Evolutionary conservation across 1,284 basidiomycete species (phyloP).

Genomic region (Gymnopus androsaceus): DNA sequence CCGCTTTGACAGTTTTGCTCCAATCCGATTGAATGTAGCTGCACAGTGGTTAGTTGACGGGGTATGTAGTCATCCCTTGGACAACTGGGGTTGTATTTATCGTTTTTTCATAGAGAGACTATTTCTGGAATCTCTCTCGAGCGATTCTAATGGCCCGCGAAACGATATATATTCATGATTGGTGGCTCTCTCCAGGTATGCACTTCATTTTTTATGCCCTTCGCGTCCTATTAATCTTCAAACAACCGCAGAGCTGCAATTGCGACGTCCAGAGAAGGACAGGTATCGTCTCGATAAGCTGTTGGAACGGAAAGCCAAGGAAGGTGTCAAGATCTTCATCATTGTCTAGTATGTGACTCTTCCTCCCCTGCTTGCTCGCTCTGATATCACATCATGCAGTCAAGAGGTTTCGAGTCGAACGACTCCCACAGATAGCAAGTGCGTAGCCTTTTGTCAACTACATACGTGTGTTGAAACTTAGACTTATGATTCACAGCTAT

Average conservation of each 20-base stretch:
- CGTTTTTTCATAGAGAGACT: conserved; percentile 71
- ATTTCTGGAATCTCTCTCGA: conserved; percentile 96
- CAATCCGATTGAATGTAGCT: conserved; percentile 89
- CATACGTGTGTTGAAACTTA: neutral
- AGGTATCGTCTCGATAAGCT: conserved; percentile 89
- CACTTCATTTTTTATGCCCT: neutral
- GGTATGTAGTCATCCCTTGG: conserved; percentile 50
- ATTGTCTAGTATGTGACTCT: conserved; percentile 78
- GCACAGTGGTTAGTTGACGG: conserved; percentile 99
- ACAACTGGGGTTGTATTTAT: no score
- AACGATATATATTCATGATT: conserved; percentile 91
- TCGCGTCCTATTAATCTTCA: conserved; percentile 22
- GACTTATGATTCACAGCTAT: conserved; percentile 55
- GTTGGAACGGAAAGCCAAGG: conserved; percentile 89
- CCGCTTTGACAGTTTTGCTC: conserved; percentile 93
- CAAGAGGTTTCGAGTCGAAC: conserved; percentile 98
- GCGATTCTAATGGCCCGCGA: conserved; percentile 92
- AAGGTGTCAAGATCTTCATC: conserved; percentile 96
- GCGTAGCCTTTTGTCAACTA: conserved; percentile 29
- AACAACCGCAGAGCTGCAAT: conserved; percentile 64
- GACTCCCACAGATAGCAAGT: conserved; percentile 91
- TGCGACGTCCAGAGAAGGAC: conserved; percentile 83
- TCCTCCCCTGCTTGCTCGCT: neutral
- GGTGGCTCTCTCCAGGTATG: conserved; percentile 89
- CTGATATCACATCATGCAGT: conserved; percentile 40